A percentile compares a stretch with the other conserved stretches of the same genome.
phyloP scores from a whole-genome alignment of 1,284 basidiomycete genomes.

The Omphalotus olearius region DNA sequence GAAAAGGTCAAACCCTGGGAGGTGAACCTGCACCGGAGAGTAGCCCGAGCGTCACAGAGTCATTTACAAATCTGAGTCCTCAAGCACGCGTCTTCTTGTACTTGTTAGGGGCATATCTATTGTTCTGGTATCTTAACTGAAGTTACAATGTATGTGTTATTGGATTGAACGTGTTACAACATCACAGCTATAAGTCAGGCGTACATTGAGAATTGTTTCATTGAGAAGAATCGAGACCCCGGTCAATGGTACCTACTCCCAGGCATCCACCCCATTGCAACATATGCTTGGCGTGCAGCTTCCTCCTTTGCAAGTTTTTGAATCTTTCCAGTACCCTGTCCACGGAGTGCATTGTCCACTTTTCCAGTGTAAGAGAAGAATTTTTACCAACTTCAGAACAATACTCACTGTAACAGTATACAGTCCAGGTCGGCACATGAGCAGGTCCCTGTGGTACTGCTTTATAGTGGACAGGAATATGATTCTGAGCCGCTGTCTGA shows the following conservation, averaged over 20 bases:
- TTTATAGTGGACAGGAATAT: conserved; percentile 36
- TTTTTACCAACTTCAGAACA: neutral
- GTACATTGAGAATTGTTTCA: neutral
- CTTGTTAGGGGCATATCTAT: conserved; percentile 54
- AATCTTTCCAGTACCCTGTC: conserved; percentile 41
- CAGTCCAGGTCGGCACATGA: conserved; percentile 52
- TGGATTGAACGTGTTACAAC: neutral
- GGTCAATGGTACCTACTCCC: no score
- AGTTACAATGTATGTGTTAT: neutral
- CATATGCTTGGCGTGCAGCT: conserved; percentile 45
- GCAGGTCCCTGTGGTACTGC: conserved; percentile 36
- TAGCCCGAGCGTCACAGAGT: conserved; percentile 27
- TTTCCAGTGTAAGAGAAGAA: neutral
- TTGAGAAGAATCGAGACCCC: no score
- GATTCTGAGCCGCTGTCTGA: conserved; percentile 45
- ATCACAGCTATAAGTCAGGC: neutral
- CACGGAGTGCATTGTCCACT: conserved; percentile 44
- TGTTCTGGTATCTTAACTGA: conserved; percentile 54
- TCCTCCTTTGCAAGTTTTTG: conserved; percentile 55
- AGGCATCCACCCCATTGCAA: conserved; percentile 10
- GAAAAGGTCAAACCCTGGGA: conserved; percentile 68
- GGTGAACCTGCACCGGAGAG: conserved; percentile 35
- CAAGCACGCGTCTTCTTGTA: conserved; percentile 61
- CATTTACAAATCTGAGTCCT: conserved; percentile 51
- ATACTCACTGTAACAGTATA: conserved; percentile 42